Base-by-base conservation (phyloP, 768 basidiomycete genomes). In the Suillus alpinus region DNA sequence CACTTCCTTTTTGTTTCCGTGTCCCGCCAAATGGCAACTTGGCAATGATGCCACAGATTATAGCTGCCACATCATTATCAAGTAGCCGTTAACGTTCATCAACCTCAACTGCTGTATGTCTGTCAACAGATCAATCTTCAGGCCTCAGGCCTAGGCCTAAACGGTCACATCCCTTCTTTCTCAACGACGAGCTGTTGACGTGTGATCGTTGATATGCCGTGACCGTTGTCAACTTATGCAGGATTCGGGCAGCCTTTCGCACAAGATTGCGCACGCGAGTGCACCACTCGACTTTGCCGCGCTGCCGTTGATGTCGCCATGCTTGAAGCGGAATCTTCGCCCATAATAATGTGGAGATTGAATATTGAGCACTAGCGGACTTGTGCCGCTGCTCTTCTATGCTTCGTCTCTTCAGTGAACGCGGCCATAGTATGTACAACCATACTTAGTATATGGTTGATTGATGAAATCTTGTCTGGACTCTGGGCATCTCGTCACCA, bases 281-380 rank as follows among this genome's bases (percentile, higher is more conserved):
- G 26, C 18, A 49, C 8, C 18, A 9, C 16, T 50, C 10, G 16
- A 12, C 49, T 50, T 18, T 49, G 16, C 16, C 29, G 9, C 5
- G 29, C 18, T 29, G 47, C 12, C 9, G 65, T 67, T 3, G 71
- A 72, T 20, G 52, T 60, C 4, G 57, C 16, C 16, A 26, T 58
- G 56, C 69, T 71, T 49, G 71, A 69, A 57, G 72, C 65, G 40
- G 65, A 71, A 55, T 75, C 69, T 2, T 44, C 59, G 20, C 61
- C 59, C 0, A 34, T 66, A 63, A 75, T 71, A 37, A 73, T 59
- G 26, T 65, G 40, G 4, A 40, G 69, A 56, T 75, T 71, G 36
- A 71, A 23, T n/a, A 43, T 43, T 10, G 41, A 43, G 41, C n/a
- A 10, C n/a, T 13, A 20, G 29, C 3, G 75, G 75, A 26, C 58